phyloP scores from a whole-genome alignment of 1,139 yeast species.

The Geotrichum candidum region DNA sequence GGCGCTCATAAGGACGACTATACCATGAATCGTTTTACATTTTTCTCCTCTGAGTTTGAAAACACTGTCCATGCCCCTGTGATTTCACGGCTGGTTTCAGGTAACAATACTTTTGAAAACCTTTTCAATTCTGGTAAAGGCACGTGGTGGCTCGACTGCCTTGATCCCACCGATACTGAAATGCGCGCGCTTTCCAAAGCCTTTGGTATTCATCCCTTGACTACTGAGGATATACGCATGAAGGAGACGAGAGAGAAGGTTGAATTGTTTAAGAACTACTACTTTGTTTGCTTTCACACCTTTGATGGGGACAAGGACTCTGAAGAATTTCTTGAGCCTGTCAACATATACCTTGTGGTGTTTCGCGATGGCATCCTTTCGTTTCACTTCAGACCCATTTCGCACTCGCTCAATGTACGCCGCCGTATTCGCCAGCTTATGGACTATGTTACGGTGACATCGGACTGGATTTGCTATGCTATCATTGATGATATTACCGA shows the following conservation, averaged over 20 bases:
- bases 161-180: slow-evolving; percentile 91
- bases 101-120: slow-evolving; percentile 33
- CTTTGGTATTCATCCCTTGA: slow-evolving; percentile 90
- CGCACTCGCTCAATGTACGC: slow-evolving; percentile 81
- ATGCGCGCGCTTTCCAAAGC: slow-evolving; percentile 91
- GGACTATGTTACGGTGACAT: slow-evolving; percentile 81
- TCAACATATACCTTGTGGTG: slow-evolving; percentile 82
- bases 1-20: slow-evolving; percentile 34
- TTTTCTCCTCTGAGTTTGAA: slow-evolving; percentile 73
- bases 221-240: slow-evolving; percentile 88
- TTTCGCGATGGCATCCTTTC: slow-evolving; percentile 78
- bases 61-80: slow-evolving; percentile 89
- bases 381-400: slow-evolving; percentile 77
- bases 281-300: slow-evolving; percentile 87
- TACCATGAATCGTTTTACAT: slow-evolving; percentile 60
- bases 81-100: slow-evolving; percentile 62
- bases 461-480: slow-evolving; percentile 94
- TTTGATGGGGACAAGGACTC: slow-evolving; percentile 64
- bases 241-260: slow-evolving; percentile 96
- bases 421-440: slow-evolving; percentile 85
- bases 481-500: slow-evolving; percentile 90
- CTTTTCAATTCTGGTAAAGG: slow-evolving; percentile 58
- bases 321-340: slow-evolving; percentile 83
- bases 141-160: slow-evolving; percentile 78
- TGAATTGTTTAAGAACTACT: slow-evolving; percentile 82